A percentile compares a stretch with the other conserved stretches of the same genome.
These are phyloP conservation scores for Neurospora sp. DNA, from an alignment of 495 filamentous ascomycete species.

Conservation along the genomic window DNA sequence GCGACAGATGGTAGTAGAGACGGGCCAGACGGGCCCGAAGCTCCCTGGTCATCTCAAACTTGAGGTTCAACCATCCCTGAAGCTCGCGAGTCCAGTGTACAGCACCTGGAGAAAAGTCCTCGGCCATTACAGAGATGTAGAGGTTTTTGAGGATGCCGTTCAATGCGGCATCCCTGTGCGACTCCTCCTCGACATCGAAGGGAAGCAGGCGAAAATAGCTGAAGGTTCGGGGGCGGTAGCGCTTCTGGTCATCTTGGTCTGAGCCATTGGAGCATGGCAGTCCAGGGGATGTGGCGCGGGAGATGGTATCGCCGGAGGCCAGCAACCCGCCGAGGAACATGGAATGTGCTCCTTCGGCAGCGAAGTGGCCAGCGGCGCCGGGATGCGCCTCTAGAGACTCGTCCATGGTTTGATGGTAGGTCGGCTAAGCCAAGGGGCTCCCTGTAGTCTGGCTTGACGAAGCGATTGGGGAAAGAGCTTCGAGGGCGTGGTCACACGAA, in stretches of 20 bases:
- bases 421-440: neutral
- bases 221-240: slow-evolving; percentile 82
- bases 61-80: slow-evolving; percentile 86
- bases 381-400: slow-evolving; percentile 18
- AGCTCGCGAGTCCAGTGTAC: slow-evolving; percentile 97
- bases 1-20: slow-evolving; percentile 87
- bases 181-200: slow-evolving; percentile 70
- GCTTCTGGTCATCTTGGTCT: slow-evolving; percentile 37
- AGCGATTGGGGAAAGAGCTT: neutral
- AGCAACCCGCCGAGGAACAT: slow-evolving; percentile 16
- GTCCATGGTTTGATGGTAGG: slow-evolving; percentile 13
- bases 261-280: slow-evolving; percentile 21
- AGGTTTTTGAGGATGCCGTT: slow-evolving; percentile 83
- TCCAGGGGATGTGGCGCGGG: slow-evolving; percentile 38
- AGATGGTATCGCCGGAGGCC: slow-evolving; percentile 33
- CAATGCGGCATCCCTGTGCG: slow-evolving; percentile 61
- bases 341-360: slow-evolving; percentile 10
- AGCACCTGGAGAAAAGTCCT: slow-evolving; percentile 89
- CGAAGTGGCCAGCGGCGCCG: slow-evolving; percentile 12
- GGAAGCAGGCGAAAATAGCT: slow-evolving; percentile 85
- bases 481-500: neutral
- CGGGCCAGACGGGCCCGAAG: slow-evolving; percentile 75
- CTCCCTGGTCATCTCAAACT: slow-evolving; percentile 85
- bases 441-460: neutral
- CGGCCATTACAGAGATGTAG: slow-evolving; percentile 80